Percentiles rank a stretch among this genome's conserved stretches.
These are phyloP conservation scores for Colletotrichum sansevieriae DNA, from an alignment of 2,329 filamentous ascomycete species.

Conservation along the genomic window DNA sequence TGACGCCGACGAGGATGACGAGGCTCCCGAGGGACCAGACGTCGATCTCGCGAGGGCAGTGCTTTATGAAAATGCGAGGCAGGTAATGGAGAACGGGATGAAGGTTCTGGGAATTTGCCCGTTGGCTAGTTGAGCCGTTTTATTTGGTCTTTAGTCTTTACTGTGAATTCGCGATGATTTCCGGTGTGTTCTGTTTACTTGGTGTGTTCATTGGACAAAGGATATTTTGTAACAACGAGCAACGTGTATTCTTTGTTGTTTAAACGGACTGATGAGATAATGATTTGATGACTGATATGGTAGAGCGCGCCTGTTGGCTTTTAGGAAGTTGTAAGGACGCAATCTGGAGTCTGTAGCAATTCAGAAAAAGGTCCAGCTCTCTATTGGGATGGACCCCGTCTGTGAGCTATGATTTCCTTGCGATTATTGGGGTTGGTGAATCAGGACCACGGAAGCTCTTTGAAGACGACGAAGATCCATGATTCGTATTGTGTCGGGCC, in stretches of 20 bases:
- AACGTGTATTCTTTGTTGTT: background rate
- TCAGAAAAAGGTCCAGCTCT: too few species aligned
- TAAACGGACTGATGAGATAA: background rate
- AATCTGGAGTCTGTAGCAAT: too few species aligned
- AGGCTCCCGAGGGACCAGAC: constrained; percentile 55
- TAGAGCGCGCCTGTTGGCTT: background rate
- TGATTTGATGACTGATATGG: constrained; percentile 22
- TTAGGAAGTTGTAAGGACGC: background rate
- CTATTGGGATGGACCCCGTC: too few species aligned
- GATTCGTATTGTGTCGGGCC: too few species aligned
- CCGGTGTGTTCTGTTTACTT: background rate
- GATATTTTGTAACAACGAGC: background rate
- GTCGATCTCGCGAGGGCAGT: constrained; percentile 71
- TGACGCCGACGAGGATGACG: constrained; percentile 29
- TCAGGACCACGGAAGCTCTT: too few species aligned
- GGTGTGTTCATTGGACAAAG: background rate
- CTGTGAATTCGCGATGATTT: background rate
- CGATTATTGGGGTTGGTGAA: too few species aligned
- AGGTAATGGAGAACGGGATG: constrained; percentile 77
- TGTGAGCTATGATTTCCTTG: too few species aligned
- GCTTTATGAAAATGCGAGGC: constrained; percentile 71
- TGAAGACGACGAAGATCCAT: too few species aligned
- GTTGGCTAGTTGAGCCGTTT: constrained; percentile 6
- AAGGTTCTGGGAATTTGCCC: constrained; percentile 63
- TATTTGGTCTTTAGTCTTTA: too few species aligned